Evolutionary conservation across 2,329 filamentous ascomycete genomes (phyloP), one percentile per base, ranked within the genome.

Genomic region (Curvularia verruculosa): DNA sequence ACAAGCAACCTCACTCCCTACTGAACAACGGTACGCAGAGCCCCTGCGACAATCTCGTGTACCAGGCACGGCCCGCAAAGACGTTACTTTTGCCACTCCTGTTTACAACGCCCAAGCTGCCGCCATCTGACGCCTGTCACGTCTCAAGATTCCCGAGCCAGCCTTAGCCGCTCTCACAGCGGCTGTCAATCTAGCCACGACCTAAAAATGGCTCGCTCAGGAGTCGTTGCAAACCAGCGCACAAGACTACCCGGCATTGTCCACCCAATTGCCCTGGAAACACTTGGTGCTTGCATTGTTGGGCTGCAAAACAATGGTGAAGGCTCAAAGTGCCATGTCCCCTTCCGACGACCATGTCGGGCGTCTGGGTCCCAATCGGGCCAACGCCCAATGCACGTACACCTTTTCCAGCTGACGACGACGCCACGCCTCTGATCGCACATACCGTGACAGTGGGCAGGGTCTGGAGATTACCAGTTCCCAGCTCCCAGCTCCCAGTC

Each of bases 101-200:
- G 36, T 23, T 29, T 43, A 23, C 28, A 24, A 23, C 29, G n/a
- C 48, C 29, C 18, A n/a, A 19, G 40, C 29, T 28, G 15, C 31
- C n/a, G 39, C 15, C 10, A 39, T 31, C 50, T 52, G 50, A 37
- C 50, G 28, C 43, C 13, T 47, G 31, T 44, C 23, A 45, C 31
- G 51, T 55, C 34, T 49, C 54, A 52, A 39, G 55, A 47, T 51
- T 28, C 34, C 23, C 36, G 41, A 39, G 19, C 55, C 52, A 58
- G 58, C 54, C 54, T 43, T 58, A 55, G 47, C 55, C 51, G 58
- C 44, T 41, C 37, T 45, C 36, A 48, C 58, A 52, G 49, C 54
- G 39, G 43, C 50, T 50, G 49, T 48, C 58, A 53, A 46, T 31
- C 54, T 48, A 39, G 45, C 24, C 41, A 40, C 26, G 6, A 44